Evolutionary conservation across 768 basidiomycete species (phyloP).

Genomic region (Pisolithus microcarpus): DNA sequence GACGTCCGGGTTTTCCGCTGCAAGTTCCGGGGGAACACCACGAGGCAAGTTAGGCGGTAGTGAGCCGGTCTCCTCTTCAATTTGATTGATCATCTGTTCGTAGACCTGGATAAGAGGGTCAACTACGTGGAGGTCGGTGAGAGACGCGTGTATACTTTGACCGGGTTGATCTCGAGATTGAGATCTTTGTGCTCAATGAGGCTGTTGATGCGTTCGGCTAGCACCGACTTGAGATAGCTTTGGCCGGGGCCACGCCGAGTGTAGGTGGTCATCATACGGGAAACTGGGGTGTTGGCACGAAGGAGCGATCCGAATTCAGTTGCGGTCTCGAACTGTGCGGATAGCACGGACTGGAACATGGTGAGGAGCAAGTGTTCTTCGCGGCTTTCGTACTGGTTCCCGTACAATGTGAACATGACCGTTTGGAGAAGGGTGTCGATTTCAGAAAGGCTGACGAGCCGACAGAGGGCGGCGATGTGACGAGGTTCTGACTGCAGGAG

Average conservation of each 20-base stretch:
- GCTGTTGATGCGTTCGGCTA: slow-evolving; percentile 97
- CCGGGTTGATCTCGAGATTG: slow-evolving; percentile 97
- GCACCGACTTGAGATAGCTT: slow-evolving; percentile 94
- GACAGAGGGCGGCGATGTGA: slow-evolving; percentile 92
- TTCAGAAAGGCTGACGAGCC: slow-evolving; percentile 91
- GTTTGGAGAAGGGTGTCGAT: slow-evolving; percentile 99
- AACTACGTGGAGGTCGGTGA: neutral
- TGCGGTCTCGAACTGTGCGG: slow-evolving; percentile 98
- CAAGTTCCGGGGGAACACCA: slow-evolving; percentile 91
- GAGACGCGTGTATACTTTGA: slow-evolving; percentile 57
- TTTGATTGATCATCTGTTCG: slow-evolving; percentile 99
- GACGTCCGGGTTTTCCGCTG: slow-evolving; percentile 89
- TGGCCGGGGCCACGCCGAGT: slow-evolving; percentile 98
- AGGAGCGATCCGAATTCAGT: slow-evolving; percentile 98
- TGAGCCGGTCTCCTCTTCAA: slow-evolving; percentile 93
- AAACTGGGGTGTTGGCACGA: slow-evolving; percentile 97
- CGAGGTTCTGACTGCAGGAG: slow-evolving; percentile 96
- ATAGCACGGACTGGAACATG: slow-evolving; percentile 98
- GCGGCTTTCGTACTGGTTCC: slow-evolving; percentile 97
- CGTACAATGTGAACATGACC: slow-evolving; percentile 99
- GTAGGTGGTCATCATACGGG: slow-evolving; percentile 99
- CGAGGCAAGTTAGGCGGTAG: slow-evolving; percentile 87
- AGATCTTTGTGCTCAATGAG: slow-evolving; percentile 99
- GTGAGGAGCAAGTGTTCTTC: slow-evolving; percentile 98
- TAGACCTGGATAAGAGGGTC: slow-evolving; percentile 61